Conservation (phyloP, 768 basidiomycete genomes). For the Termitomyces heimii region DNA sequence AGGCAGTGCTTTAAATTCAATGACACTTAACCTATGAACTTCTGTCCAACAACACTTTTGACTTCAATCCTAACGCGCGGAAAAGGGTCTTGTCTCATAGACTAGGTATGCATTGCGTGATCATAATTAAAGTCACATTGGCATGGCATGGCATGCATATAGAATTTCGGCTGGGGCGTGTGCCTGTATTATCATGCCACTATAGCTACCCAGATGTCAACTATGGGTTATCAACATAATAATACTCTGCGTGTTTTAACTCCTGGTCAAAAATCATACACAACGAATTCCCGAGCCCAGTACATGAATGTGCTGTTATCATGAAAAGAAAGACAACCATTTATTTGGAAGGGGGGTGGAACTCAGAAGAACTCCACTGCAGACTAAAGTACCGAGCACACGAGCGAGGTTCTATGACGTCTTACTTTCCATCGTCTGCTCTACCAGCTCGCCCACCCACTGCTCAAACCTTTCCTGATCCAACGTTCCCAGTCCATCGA, state of each 20-base stretch:
- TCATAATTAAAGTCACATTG: no score
- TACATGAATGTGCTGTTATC: not conserved
- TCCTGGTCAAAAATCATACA: not conserved
- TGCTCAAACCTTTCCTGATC: conserved; percentile 68
- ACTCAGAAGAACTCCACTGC: not conserved
- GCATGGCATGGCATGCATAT: no score
- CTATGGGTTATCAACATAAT: not conserved
- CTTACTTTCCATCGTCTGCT: conserved; percentile 68
- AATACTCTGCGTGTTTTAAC: not conserved
- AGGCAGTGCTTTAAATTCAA: not conserved
- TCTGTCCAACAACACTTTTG: not conserved
- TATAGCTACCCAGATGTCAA: no score
- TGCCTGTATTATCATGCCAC: not conserved
- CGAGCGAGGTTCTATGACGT: conserved; percentile 19
- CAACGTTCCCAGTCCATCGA: conserved; percentile 76
- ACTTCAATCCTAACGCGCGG: not conserved
- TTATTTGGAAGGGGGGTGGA: not conserved
- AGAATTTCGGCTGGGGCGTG: no score
- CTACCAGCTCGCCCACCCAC: conserved; percentile 75
- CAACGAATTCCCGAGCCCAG: not conserved
- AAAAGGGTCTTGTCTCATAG: not conserved
- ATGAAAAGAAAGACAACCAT: not conserved
- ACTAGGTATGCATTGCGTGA: no score
- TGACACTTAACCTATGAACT: not conserved
- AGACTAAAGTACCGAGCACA: not conserved